These are phyloP conservation scores for Cadophora malorum DNA, from an alignment of 2,329 filamentous ascomycete species.

Conservation along the genomic window DNA sequence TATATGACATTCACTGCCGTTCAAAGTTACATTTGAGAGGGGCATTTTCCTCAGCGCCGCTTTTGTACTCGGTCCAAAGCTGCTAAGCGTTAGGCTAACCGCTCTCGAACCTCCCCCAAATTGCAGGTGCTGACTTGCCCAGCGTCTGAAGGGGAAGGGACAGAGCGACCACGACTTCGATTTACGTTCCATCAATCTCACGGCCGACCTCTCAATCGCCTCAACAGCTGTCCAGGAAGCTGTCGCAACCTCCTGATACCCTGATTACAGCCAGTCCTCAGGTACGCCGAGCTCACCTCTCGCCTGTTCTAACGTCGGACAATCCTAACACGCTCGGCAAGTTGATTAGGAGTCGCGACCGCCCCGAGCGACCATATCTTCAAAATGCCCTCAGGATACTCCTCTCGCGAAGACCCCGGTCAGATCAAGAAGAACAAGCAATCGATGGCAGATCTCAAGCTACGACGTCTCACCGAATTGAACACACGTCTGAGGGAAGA, in stretches of 20 bases:
- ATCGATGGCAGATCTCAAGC: conserved; percentile 98
- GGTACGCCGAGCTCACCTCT: conserved; percentile 13
- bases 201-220: conserved; percentile 8
- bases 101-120: conserved; percentile 13
- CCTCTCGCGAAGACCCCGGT: conserved; percentile 70
- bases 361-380: conserved; percentile 22
- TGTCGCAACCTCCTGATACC: conserved; percentile 23
- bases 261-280: conserved; percentile 7
- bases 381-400: conserved; percentile 67
- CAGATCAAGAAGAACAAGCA: conserved; percentile 93
- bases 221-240: conserved; percentile 18
- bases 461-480: conserved; percentile 93
- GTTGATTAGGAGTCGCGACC: conserved; percentile 31
- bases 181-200: background rate
- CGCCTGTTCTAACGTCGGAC: conserved; percentile 1
- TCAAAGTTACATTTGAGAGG: background rate
- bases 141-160: conserved; percentile 17
- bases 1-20: background rate
- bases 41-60: background rate
- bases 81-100: conserved; percentile 16
- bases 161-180: conserved; percentile 7
- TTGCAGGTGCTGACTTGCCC: conserved; percentile 7
- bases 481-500: conserved; percentile 97
- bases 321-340: conserved; percentile 20
- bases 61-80: background rate